Evolutionary conservation across 2,329 filamentous ascomycete genomes (phyloP).

Genomic region (Aspergillus fumigatiaffinis): DNA sequence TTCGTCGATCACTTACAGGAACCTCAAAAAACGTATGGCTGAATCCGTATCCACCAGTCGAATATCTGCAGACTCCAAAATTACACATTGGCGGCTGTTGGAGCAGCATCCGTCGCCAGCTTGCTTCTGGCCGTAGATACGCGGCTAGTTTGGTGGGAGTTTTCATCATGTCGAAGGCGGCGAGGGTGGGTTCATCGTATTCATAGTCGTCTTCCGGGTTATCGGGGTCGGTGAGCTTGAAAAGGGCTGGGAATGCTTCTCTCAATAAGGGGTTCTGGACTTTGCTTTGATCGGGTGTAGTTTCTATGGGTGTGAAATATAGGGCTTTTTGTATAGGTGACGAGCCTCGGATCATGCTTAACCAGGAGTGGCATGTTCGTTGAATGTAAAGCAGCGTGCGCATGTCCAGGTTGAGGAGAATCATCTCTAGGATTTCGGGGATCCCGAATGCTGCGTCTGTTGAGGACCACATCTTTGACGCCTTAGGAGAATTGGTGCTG

Average conservation of each 20-base stretch:
- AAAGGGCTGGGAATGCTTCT: neutral
- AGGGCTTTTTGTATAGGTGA: neutral
- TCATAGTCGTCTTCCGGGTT: neutral
- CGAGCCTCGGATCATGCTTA: neutral
- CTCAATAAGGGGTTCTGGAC: neutral
- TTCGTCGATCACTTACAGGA: neutral
- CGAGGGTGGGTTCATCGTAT: neutral
- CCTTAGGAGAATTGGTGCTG: no score
- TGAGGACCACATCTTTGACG: neutral
- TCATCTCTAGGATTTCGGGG: neutral
- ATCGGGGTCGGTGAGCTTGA: neutral
- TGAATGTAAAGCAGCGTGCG: neutral
- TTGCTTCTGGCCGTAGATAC: neutral
- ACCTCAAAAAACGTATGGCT: neutral
- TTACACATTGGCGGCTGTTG: neutral
- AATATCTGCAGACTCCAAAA: neutral
- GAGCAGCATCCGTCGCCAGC: neutral
- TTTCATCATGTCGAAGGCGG: neutral
- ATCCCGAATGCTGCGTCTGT: neutral
- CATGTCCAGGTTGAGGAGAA: neutral
- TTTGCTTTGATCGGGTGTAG: no score
- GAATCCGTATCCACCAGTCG: neutral
- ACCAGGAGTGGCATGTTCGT: neutral
- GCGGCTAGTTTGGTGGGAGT: neutral
- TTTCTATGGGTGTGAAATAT: neutral